Evolutionary conservation across 2,329 filamentous ascomycete species (phyloP).

Genomic region (Thelonectria rubi): DNA sequence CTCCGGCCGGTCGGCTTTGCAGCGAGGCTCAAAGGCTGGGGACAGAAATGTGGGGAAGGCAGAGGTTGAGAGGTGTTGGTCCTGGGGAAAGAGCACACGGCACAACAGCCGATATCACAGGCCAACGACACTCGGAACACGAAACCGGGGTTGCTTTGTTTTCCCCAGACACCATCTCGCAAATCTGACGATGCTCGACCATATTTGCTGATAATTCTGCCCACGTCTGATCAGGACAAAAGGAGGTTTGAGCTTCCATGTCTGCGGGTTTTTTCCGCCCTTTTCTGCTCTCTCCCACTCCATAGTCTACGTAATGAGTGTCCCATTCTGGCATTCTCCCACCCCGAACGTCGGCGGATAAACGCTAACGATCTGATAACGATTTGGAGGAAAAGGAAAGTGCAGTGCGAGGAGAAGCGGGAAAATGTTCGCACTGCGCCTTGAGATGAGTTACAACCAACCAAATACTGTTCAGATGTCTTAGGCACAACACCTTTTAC

Average conservation of each 20-base stretch:
- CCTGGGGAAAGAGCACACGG: background rate
- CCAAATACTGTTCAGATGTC: too few species aligned
- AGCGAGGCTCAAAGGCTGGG: too few species aligned
- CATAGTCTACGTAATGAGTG: slow-evolving; percentile 10
- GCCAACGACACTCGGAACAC: background rate
- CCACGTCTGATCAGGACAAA: background rate
- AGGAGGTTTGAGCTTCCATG: background rate
- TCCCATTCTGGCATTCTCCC: background rate
- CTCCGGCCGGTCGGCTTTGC: too few species aligned
- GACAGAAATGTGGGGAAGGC: background rate
- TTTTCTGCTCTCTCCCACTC: background rate
- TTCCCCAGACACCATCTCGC: background rate
- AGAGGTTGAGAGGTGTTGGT: background rate
- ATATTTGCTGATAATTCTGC: background rate
- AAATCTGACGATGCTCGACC: background rate
- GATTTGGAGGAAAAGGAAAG: slow-evolving; percentile 2
- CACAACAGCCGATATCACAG: slow-evolving; percentile 14
- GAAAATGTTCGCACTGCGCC: background rate
- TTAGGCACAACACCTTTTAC: background rate
- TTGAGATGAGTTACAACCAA: too few species aligned
- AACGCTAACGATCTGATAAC: slow-evolving; percentile 19
- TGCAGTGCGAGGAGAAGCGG: background rate
- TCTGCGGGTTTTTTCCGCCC: background rate
- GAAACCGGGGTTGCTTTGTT: background rate
- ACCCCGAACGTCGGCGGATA: slow-evolving; percentile 14